Evolutionary conservation across 768 basidiomycete species (phyloP).

Genomic region (Chalciporus pseudorubinellus): DNA sequence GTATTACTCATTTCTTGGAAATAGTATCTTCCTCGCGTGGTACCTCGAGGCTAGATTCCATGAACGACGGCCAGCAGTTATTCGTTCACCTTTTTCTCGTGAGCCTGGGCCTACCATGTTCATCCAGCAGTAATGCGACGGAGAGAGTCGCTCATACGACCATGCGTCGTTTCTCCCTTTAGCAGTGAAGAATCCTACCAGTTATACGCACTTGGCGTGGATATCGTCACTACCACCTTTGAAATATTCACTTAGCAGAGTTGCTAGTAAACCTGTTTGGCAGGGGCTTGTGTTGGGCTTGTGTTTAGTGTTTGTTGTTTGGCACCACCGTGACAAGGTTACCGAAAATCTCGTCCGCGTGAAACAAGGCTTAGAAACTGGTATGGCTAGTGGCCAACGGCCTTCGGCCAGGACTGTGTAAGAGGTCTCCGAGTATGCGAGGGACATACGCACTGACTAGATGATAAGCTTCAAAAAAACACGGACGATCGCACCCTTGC

Average conservation of each 20-base stretch:
- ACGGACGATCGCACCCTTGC: slow-evolving; percentile 71
- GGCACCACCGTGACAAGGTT: slow-evolving; percentile 4
- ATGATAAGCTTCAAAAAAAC: slow-evolving; percentile 68
- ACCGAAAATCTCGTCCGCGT: slow-evolving; percentile 3
- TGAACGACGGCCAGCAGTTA: not conserved
- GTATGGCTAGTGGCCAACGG: slow-evolving; percentile 28
- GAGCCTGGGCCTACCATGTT: not conserved
- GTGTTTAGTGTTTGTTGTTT: too few relatives aligned
- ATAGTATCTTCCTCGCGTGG: not conserved
- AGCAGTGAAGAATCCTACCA: not conserved
- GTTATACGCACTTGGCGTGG: too few relatives aligned
- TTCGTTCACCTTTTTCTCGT: too few relatives aligned
- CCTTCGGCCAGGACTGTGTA: slow-evolving; percentile 48
- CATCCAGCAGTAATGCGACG: not conserved
- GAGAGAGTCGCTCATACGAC: not conserved
- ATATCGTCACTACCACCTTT: not conserved
- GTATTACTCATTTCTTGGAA: not conserved
- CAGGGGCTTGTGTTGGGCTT: too few relatives aligned
- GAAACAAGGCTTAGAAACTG: not conserved
- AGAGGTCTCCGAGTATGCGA: not conserved
- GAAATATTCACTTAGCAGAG: too few relatives aligned
- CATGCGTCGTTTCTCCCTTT: not conserved
- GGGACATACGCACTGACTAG: slow-evolving; percentile 9
- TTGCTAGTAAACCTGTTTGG: too few relatives aligned
- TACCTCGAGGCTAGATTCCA: not conserved